phyloP scores from a whole-genome alignment of 345 rosid genomes.

The Eutrema japonicum region DNA sequence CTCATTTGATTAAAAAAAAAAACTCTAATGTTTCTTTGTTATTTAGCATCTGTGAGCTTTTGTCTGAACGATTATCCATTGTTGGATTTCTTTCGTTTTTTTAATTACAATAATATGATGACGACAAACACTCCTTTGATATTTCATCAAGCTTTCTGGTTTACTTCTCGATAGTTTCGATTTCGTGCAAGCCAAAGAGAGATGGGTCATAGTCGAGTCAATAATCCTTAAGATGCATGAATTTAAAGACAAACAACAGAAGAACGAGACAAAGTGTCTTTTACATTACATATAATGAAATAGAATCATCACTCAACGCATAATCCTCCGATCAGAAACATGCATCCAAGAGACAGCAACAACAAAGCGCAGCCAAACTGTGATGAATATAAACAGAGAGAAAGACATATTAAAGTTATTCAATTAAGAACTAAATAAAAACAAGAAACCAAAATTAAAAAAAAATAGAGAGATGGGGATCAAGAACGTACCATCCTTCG shows the following conservation, averaged over 20 bases:
- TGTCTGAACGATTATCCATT: constrained; percentile 29
- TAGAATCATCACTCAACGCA: not conserved
- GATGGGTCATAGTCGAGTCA: not conserved
- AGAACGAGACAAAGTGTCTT: constrained; percentile 22
- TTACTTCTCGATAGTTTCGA: not conserved
- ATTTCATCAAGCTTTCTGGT: constrained; percentile 13
- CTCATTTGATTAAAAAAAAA: not conserved
- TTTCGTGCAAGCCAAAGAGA: not conserved
- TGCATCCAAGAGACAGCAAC: constrained; percentile 77
- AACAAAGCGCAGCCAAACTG: constrained; percentile 81
- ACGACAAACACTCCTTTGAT: constrained; percentile 11
- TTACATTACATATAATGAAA: constrained; percentile 11
- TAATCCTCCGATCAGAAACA: constrained; percentile 51
- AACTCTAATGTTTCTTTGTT: constrained; percentile 35
- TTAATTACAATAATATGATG: constrained; percentile 33
- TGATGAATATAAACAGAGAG: constrained; percentile 26
- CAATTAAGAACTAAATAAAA: not conserved
- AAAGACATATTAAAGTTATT: not conserved
- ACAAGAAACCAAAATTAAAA: not conserved
- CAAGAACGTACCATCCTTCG: constrained; percentile 62
- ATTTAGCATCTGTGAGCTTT: constrained; percentile 29
- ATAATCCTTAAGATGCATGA: constrained; percentile 4
- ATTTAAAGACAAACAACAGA: constrained; percentile 10
- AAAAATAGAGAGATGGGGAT: not conserved
- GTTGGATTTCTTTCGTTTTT: constrained; percentile 21